Base-by-base conservation (phyloP, 2,329 filamentous ascomycete genomes). In the Sarocladiaceae sp. region DNA sequence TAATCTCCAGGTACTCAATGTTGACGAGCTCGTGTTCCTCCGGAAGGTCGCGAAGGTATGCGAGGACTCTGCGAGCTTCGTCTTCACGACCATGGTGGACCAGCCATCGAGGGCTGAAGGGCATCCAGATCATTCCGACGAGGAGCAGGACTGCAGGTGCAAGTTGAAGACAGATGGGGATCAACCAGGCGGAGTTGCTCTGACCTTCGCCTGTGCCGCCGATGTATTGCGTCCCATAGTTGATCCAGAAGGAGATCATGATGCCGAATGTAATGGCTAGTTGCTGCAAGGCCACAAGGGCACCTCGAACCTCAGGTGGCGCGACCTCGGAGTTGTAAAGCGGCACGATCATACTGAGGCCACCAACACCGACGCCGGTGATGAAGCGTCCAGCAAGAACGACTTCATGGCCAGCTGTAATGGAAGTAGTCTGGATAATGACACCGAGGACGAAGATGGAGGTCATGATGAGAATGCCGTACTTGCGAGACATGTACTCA, bases 331-430 rank as follows among this genome's bases (percentile, higher is more conserved):
- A 72, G 53, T 74, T 74, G 57, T 76, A 76, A 4, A 82, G 71
- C 2, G 81, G 82, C 0, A 86, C 80, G 46, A 87, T 86, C 73
- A 85, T 86, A 1, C 82, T 83, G 12, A 90, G 66, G 20, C 78
- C 79, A 57, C 57, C 42, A 17, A 56, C 13, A 33, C 37, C 47
- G n/a, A 40, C 48, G 31, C 54, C 54, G n/a, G 87, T 89, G 56
- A 90, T 74, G 62, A 90, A 90, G 13, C 87, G 77, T 3, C 87
- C 87, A 29, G 76, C 87, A 1, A 90, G 72, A 57, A 90, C 88
- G 3, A 77, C 73, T 42, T 79, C 71, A 55, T 77, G 74, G 0
- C 82, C 82, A 3, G 68, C 78, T 2, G 62, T 60, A 44, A 83
- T 75, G 1, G 86, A 80, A 2, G 80, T 84, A 2, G 79, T 76